A percentile compares a stretch with the other conserved stretches of the same genome.
phyloP scores from a whole-genome alignment of 176 grass and related monocot species.

The Avena insularis region DNA sequence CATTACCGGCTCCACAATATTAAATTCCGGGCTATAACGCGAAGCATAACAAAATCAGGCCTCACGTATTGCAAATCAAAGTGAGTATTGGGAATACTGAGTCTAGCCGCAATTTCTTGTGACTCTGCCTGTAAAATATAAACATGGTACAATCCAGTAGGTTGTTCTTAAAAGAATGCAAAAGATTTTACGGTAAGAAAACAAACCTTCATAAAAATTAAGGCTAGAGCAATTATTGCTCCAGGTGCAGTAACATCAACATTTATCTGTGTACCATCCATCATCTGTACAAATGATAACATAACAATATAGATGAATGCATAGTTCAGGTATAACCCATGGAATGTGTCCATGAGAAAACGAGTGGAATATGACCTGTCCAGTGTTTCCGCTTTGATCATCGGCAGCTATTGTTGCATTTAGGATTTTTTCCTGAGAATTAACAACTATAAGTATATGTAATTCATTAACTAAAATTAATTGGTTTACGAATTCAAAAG shows the following conservation, averaged over 20 bases:
- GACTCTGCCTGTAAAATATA: slow-evolving; percentile 75
- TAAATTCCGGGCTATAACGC: slow-evolving; percentile 84
- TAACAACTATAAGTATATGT: slow-evolving; percentile 29
- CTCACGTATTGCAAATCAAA: slow-evolving; percentile 96
- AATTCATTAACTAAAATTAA: slow-evolving; percentile 11
- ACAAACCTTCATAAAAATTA: slow-evolving; percentile 89
- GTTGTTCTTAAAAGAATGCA: slow-evolving; percentile 20
- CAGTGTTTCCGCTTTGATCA: slow-evolving; percentile 66
- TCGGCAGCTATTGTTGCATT: slow-evolving; percentile 50
- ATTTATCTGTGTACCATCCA: slow-evolving; percentile 90
- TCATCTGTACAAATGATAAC: slow-evolving; percentile 62
- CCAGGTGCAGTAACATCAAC: slow-evolving; percentile 97
- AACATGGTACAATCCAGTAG: slow-evolving; percentile 34
- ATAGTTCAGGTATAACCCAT: slow-evolving; percentile 20
- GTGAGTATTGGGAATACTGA: slow-evolving; percentile 70
- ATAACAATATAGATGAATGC: slow-evolving; percentile 35
- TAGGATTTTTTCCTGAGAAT: slow-evolving; percentile 63
- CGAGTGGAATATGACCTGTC: slow-evolving; percentile 63
- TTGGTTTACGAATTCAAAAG: background rate
- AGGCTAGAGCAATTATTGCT: slow-evolving; percentile 91
- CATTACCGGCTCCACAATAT: slow-evolving; percentile 96
- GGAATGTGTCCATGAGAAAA: slow-evolving; percentile 31
- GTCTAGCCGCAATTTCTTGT: slow-evolving; percentile 81
- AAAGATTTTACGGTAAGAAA: slow-evolving; percentile 7
- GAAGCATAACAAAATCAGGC: slow-evolving; percentile 98